These are phyloP conservation scores for Melanogaster broomeanus DNA, from an alignment of 768 basidiomycete species.

Conservation along the genomic window DNA sequence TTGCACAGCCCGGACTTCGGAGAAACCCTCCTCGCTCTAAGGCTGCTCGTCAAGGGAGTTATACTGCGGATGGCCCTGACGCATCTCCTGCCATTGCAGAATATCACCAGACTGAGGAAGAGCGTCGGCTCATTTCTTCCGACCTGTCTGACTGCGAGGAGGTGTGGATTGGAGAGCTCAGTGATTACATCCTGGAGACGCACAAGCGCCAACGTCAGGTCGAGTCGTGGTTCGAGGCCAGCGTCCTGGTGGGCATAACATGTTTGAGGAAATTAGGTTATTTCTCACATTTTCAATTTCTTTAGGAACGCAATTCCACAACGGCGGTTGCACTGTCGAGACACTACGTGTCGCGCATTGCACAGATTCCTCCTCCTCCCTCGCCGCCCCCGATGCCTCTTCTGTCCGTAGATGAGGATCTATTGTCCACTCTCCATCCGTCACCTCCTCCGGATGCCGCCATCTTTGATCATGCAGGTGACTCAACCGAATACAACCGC, in stretches of 20 bases:
- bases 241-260: slow-evolving; percentile 52
- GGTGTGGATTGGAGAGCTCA: slow-evolving; percentile 70
- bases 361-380: slow-evolving; percentile 45
- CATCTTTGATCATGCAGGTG: slow-evolving; percentile 30
- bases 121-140: slow-evolving; percentile 56
- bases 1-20: slow-evolving; percentile 41
- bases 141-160: slow-evolving; percentile 84
- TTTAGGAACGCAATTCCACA: slow-evolving; percentile 67
- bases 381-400: slow-evolving; percentile 36
- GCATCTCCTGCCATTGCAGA: slow-evolving; percentile 16
- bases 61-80: slow-evolving; percentile 25
- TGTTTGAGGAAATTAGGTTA: neutral
- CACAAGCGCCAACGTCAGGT: slow-evolving; percentile 74
- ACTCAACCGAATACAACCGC: slow-evolving; percentile 24
- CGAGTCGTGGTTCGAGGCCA: slow-evolving; percentile 71
- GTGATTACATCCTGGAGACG: slow-evolving; percentile 69
- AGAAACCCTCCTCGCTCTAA: slow-evolving; percentile 43
- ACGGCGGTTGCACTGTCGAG: slow-evolving; percentile 49
- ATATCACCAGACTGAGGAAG: slow-evolving; percentile 39
- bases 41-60: slow-evolving; percentile 30
- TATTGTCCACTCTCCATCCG: slow-evolving; percentile 35
- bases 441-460: slow-evolving; percentile 37
- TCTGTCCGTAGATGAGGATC: slow-evolving; percentile 35
- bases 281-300: slow-evolving; percentile 9
- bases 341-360: slow-evolving; percentile 43